Base-by-base conservation (phyloP, 129 eudicot species). In the Lactuca sativa region DNA sequence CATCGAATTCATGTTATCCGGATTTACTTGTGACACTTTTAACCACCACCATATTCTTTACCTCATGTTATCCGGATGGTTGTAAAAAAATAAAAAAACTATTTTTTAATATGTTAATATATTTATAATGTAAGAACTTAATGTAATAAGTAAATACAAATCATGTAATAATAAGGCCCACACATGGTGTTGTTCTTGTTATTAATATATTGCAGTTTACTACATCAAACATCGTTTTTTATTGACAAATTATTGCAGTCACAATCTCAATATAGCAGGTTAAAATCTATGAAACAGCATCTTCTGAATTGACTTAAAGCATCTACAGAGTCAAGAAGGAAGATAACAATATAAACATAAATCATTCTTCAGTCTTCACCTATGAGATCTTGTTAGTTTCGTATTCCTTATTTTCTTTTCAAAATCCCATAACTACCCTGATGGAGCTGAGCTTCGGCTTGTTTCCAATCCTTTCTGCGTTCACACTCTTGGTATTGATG, bases 361-460 rank as follows among this genome's bases (percentile, higher is more conserved):
- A 25, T 25, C 30, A 25, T 25, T 25, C 30, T 25, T 53, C 34
- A 11, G 53, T 37, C 6, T 40, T 15, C 7, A 53, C 73, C 17
- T 5, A 37, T 12, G 11, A 7, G 11, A 7, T 38, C 4, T 12
- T 55, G 18, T 68, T 37, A 68, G 73, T 68, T 68, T 37, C 9
- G 9, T 17, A 68, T 33, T 32, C 10, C 32, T 59, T 12, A 11
- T 53, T 51, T 31, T 5, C 55, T 53, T 67, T 53, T 67, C 30
- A 12, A 54, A 33, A 53, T 9, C 49, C 49, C 12, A 68, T 54
- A 52, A 7, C 34, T 17, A 7, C 63, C 63, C 63, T 17, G 11
- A 56, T 56, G 74, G 74, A 56, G 74, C 55, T 69, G 10, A 13
- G 64, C 62, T 37, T 56, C 37, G 40, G 55, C 64, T 17, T 36